Conservation (phyloP, 352 stramenopile species). For the Phytophthora sp. region DNA sequence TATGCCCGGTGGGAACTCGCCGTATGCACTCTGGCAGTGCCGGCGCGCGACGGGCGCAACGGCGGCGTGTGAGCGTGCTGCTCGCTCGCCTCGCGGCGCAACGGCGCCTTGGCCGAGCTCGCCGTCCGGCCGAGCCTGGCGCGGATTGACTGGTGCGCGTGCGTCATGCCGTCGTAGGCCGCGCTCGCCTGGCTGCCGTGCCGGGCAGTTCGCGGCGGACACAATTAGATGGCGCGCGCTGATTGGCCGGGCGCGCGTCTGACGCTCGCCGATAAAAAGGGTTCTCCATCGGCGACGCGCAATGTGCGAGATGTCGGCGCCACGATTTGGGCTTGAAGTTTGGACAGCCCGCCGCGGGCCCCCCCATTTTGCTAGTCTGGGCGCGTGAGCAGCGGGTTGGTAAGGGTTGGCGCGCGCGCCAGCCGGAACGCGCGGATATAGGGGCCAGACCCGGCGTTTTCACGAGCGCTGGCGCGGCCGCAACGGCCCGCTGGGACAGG, state of each 20-base stretch:
- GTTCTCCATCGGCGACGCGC: slow-evolving; percentile 14
- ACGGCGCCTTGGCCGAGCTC: too few relatives aligned
- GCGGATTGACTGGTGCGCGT: slow-evolving; percentile 4
- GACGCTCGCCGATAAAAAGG: slow-evolving; percentile 5
- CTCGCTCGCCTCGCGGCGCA: too few relatives aligned
- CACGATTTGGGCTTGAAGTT: slow-evolving; percentile 33
- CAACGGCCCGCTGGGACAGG: background rate
- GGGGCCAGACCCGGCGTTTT: slow-evolving; percentile 6
- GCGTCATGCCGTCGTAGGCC: slow-evolving; percentile 8
- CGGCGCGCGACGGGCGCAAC: slow-evolving; percentile 3
- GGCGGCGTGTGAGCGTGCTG: background rate
- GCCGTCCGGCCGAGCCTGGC: too few relatives aligned
- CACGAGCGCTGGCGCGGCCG: background rate
- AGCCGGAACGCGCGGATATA: background rate
- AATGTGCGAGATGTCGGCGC: slow-evolving; percentile 23
- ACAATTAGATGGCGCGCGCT: background rate
- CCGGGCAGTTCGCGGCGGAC: background rate
- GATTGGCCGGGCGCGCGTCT: slow-evolving; percentile 20
- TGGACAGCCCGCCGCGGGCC: background rate
- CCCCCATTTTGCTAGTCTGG: slow-evolving; percentile 18
- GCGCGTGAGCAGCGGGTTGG: slow-evolving; percentile 2
- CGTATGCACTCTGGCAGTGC: background rate
- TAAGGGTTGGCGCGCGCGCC: background rate
- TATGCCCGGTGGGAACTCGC: background rate
- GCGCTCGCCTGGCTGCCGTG: slow-evolving; percentile 8